Conservation (phyloP, 768 basidiomycete genomes). For the Myochromella boudieri region DNA sequence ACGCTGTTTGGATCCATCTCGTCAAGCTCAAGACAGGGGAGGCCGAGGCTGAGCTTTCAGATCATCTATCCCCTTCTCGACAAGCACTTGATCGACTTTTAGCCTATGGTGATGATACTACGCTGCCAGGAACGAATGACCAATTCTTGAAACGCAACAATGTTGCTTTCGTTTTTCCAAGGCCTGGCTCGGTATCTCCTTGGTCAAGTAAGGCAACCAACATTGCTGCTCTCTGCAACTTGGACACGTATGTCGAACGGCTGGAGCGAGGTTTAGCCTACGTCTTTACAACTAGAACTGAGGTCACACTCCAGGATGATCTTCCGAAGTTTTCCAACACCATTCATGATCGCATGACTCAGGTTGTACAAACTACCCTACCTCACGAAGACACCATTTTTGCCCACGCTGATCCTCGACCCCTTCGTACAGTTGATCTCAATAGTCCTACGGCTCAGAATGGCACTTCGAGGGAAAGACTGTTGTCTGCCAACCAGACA, state of each 20-base stretch:
- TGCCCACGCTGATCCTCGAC: conserved; percentile 50
- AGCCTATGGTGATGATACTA: conserved; percentile 79
- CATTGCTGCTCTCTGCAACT: conserved; percentile 85
- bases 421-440: conserved; percentile 20
- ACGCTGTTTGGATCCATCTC: conserved; percentile 86
- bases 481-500: conserved; percentile 75
- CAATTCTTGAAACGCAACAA: conserved; percentile 36
- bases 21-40: conserved; percentile 57
- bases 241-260: conserved; percentile 69
- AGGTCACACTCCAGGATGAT: conserved; percentile 41
- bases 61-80: conserved; percentile 42
- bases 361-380: conserved; percentile 57
- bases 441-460: conserved; percentile 47
- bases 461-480: conserved; percentile 54
- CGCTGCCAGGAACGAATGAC: conserved; percentile 41
- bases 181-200: conserved; percentile 91
- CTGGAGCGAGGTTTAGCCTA: conserved; percentile 85
- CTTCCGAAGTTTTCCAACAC: conserved; percentile 61
- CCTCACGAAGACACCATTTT: conserved; percentile 65
- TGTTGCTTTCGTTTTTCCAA: conserved; percentile 73
- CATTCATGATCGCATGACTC: conserved; percentile 97
- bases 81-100: conserved; percentile 69
- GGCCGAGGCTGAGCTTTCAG: conserved; percentile 46
- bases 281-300: conserved; percentile 47
- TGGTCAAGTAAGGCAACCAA: conserved; percentile 99